Base-by-base conservation (phyloP, 2,329 filamentous ascomycete genomes). In the Curvularia eragrostidis region DNA sequence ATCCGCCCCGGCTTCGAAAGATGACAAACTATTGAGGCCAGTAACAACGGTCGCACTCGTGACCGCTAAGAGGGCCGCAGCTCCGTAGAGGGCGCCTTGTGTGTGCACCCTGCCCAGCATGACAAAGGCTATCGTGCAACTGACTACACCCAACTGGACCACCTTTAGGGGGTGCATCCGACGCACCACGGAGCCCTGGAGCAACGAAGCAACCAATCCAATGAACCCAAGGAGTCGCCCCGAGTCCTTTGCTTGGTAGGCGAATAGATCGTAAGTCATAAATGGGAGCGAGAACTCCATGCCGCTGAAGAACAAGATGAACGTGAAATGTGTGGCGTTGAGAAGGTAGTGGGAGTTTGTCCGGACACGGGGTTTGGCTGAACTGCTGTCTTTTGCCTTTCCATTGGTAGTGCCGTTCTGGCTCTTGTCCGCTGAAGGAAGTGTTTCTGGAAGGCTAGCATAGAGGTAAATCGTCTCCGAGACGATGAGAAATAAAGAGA, bases 251-350 rank as follows among this genome's bases (percentile, higher is more conserved):
- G 93, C 89, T 10, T 84, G 86, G 74, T 95, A 96, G 8, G 85
- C 85, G 76, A 98, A 98, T 43, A 99, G 85, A 52, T 97, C 94
- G 70, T 95, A 96, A 0, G 94, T 98, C 87, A 99, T 93, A 76
- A 99, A 99, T 0, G 95, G 93, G 3, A 99, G 85, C 0, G 93
- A 97, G 77, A 97, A 98, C 75, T 99, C 95, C 90, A 99, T 94
- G 59, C 95, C 95, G 2, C 92, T 97, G 79, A 99, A 99, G 79
- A 97, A 97, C 12, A 99, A 87, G 58, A 99, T 87, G 77, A 99
- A 99, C 46, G 89, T 80, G 71, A 98, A 90, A 77, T 99, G 95
- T 0, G 91, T 88, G 1, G 89, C 79, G 74, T 97, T 97, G 46
- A 99, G 87, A 12, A 96, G 75, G 28, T 86, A 79, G 66, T 95